Evolutionary conservation across 805 yeast species (phyloP).

Genomic region (Barnettozyma siamensis): DNA sequence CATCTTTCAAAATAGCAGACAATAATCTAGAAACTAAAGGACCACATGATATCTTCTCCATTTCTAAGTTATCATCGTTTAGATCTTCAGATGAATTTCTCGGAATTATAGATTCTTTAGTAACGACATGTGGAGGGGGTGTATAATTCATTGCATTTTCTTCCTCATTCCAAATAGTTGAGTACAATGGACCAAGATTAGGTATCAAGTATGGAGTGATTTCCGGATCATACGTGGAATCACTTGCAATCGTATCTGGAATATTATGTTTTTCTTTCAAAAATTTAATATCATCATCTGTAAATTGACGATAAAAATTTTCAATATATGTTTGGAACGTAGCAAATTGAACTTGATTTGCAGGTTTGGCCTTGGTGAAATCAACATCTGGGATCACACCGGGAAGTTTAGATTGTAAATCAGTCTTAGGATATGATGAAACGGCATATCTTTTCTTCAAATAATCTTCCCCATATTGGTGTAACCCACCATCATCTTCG

Average conservation of each 20-base stretch:
- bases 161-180: conserved; percentile 83
- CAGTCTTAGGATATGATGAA: conserved; percentile 80
- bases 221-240: conserved; percentile 54
- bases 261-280: conserved; percentile 56
- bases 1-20: conserved; percentile 65
- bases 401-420: conserved; percentile 69
- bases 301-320: conserved; percentile 70
- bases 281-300: conserved; percentile 77
- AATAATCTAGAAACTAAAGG: conserved; percentile 81
- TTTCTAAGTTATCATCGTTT: conserved; percentile 57
- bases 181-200: conserved; percentile 75
- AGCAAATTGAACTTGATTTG: conserved; percentile 87
- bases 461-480: conserved; percentile 67
- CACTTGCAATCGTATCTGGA: conserved; percentile 38
- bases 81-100: conserved; percentile 54
- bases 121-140: conserved; percentile 41
- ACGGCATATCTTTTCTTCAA: conserved; percentile 77
- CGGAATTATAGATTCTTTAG: conserved; percentile 40
- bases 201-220: conserved; percentile 77
- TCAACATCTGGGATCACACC: conserved; percentile 87
- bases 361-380: conserved; percentile 74
- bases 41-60: conserved; percentile 80
- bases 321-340: conserved; percentile 85
- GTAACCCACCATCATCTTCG: conserved; percentile 51
- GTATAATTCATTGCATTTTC: conserved; percentile 50